Base-by-base conservation (phyloP, 1,139 yeast species). In the Candida freyschussii region DNA sequence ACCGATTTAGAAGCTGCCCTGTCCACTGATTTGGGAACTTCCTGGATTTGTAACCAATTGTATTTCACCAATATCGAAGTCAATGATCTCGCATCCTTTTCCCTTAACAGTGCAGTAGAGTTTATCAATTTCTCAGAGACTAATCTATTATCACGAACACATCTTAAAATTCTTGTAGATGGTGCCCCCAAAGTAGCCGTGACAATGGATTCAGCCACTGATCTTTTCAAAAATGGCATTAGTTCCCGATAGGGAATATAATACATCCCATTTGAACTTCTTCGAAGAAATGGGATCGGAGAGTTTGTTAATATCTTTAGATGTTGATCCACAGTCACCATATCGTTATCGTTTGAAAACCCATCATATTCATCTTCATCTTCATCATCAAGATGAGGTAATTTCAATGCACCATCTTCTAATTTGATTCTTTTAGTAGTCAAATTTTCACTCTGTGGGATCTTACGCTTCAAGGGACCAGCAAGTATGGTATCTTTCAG, bases 1-100 rank as follows among this genome's bases (percentile, higher is more conserved):
- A 82, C 81, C 1, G 96, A 81, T 47, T 94, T 77, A 26, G 86
- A 78, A 0, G 97, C 96, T 2, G 95, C 91, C 44, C 98, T 70
- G 56, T 89, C 97, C 20, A 79, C 81, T 21, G 95, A 81, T 52
- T 93, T 73, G 7, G 98, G 97, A 20, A 91, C 83, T 61, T 93
- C 98, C 57, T 91, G 97, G 27, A 81, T 69, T 54, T 81, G 87
- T 17, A 80, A 60, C 13, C 78, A 66, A 46, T 79, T 78, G 45
- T 73, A 67, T 32, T 68, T 71, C 14, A 78, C 63, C 32, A 81
- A 56, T 27, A 69, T 68, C 34, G 76, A 70, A 24, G 80, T 57
- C 33, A 78, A 73, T 27, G 73, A 75, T 40, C 96, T 69, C 7
- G 87, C 85, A 20, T 80, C 82, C 42, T 75, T 75, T 37, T 85